Conservation (phyloP, 805 yeast genomes). For the Candida odintsovae region DNA sequence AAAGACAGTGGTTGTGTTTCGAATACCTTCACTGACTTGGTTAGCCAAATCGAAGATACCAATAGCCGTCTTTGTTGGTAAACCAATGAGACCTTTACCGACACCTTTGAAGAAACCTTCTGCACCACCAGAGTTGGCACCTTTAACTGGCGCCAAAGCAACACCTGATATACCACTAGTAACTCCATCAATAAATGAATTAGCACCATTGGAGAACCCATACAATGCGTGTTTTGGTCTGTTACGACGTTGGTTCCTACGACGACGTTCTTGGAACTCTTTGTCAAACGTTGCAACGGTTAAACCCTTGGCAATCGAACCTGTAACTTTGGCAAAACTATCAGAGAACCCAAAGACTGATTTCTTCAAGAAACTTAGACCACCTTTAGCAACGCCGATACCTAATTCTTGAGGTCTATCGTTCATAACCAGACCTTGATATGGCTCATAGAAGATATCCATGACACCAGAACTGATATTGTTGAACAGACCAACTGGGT, state of each 20-base stretch:
- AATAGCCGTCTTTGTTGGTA: slow-evolving; percentile 95
- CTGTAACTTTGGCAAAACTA: slow-evolving; percentile 87
- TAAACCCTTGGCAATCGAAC: slow-evolving; percentile 90
- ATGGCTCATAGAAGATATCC: slow-evolving; percentile 96
- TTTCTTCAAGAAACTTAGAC: slow-evolving; percentile 87
- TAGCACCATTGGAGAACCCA: slow-evolving; percentile 82
- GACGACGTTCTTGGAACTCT: slow-evolving; percentile 75
- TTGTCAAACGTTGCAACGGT: slow-evolving; percentile 86
- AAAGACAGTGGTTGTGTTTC: slow-evolving; percentile 86
- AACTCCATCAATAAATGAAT: slow-evolving; percentile 79
- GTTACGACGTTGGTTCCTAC: slow-evolving; percentile 69
- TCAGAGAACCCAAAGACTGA: slow-evolving; percentile 94
- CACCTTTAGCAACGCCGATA: slow-evolving; percentile 93
- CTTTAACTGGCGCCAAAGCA: slow-evolving; percentile 86
- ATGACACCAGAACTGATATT: slow-evolving; percentile 90
- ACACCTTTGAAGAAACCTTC: slow-evolving; percentile 89
- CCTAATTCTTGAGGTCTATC: slow-evolving; percentile 97
- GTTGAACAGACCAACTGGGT: slow-evolving; percentile 95
- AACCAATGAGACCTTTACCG: slow-evolving; percentile 91
- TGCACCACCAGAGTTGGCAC: slow-evolving; percentile 85
- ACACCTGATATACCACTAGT: slow-evolving; percentile 86
- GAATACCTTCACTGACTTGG: slow-evolving; percentile 88
- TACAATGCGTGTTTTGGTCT: slow-evolving; percentile 79
- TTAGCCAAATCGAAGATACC: slow-evolving; percentile 91
- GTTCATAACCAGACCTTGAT: slow-evolving; percentile 88